Evolutionary conservation across 306 rosid genomes (phyloP), one percentile per base, ranked within the genome.

Genomic region (Datisca glomerata): DNA sequence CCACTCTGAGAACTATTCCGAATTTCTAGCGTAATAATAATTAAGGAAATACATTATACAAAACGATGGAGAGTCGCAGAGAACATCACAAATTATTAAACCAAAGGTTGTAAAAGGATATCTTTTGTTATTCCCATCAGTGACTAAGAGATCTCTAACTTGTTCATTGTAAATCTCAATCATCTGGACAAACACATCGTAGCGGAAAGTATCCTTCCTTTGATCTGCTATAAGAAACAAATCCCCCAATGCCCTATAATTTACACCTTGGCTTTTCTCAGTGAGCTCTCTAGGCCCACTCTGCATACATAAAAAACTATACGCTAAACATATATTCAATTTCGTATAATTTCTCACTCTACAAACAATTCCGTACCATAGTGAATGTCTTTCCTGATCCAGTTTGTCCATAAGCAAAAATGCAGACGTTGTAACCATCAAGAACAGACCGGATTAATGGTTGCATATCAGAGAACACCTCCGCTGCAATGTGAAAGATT

Each of bases 131-230:
- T 69, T 45, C 63, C 97, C 97, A 58, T 76, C 97, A 18, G 72
- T 55, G 57, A 79, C 80, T 58, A 87, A 78, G 57, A 87, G 82
- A 65, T 87, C 97, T 47, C 97, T 69, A 54, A 87, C 97, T 87
- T 82, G 97, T 73, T 87, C 97, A 2, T 87, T 87, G 43, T 87
- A 87, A 47, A 87, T 87, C 74, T 87, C 97, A 60, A 87, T 83
- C 97, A 87, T 87, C 64, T 87, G 97, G 41, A 82, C 97, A 14
- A 75, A 76, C 51, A 87, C 93, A 41, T 82, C 89, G 35, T 82
- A 82, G 59, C 41, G 65, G 39, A 82, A 82, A 50, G 89, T 79
- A 48, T 82, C 93, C 48, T 44, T 76, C 61, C 97, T 74, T 68
- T 79, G 85, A 59, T 72, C 76, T 53, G 94, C 93, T 41, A 77